phyloP scores from a whole-genome alignment of 495 filamentous ascomycete species.

The Tricharina praecox region DNA sequence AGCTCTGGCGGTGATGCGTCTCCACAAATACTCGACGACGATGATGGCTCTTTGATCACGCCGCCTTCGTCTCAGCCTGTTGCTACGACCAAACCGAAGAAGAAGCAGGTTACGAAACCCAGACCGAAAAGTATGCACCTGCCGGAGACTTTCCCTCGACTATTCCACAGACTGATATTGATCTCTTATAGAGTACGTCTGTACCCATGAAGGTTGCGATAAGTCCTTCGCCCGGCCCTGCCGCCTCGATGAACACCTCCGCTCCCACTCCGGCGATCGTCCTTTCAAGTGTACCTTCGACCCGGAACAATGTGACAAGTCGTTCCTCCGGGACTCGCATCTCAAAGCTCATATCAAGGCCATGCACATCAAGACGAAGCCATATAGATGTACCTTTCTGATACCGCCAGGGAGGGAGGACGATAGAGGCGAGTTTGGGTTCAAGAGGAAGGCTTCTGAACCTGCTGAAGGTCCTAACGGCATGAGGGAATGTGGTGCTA shows the following conservation, averaged over 20 bases:
- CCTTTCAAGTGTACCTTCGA: slow-evolving; percentile 49
- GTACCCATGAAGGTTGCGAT: slow-evolving; percentile 48
- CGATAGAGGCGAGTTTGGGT: slow-evolving; percentile 20
- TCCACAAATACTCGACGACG: not conserved
- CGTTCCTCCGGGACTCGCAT: slow-evolving; percentile 38
- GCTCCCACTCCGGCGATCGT: slow-evolving; percentile 54
- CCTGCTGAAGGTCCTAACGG: not conserved
- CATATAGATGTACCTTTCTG: slow-evolving; percentile 17
- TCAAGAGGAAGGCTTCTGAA: slow-evolving; percentile 18
- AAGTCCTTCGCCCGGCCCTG: slow-evolving; percentile 69
- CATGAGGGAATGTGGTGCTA: slow-evolving; percentile 18
- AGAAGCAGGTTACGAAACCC: slow-evolving; percentile 13
- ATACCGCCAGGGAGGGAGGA: slow-evolving; percentile 16
- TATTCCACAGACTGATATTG: too few species aligned
- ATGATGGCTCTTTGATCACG: not conserved
- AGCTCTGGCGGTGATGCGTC: not conserved
- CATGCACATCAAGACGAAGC: slow-evolving; percentile 18
- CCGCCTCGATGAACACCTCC: slow-evolving; percentile 66
- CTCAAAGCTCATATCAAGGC: slow-evolving; percentile 24
- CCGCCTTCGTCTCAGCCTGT: not conserved
- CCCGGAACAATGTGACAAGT: slow-evolving; percentile 51
- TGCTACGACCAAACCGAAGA: not conserved
- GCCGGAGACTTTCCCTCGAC: too few species aligned
- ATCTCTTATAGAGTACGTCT: slow-evolving; percentile 34
- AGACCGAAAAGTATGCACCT: too few species aligned